phyloP scores from a whole-genome alignment of 148 eudicot species.

The Rhododendron ferrugineum region DNA sequence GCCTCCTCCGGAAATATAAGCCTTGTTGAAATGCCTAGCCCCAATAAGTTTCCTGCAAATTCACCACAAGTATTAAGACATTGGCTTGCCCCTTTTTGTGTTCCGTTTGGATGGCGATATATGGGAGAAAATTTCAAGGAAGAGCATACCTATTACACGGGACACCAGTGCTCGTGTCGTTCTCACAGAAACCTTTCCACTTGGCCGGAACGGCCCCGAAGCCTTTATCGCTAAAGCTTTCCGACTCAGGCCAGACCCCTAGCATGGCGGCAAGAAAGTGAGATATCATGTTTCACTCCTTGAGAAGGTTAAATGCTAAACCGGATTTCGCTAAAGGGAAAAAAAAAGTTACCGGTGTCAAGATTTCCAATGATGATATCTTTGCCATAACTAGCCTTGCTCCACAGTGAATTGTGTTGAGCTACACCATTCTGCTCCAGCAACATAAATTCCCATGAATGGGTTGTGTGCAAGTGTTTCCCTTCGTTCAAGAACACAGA shows the following conservation, averaged over 20 bases:
- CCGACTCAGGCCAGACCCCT: conserved; percentile 84
- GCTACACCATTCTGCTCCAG: conserved; percentile 29
- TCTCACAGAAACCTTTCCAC: conserved; percentile 63
- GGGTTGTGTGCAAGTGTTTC: conserved; percentile 57
- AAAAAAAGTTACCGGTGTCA: conserved; percentile 44
- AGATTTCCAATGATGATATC: conserved; percentile 62
- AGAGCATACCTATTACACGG: conserved; percentile 51
- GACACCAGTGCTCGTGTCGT: conserved; percentile 6
- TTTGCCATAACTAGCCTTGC: conserved; percentile 42
- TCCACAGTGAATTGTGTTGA: conserved; percentile 28
- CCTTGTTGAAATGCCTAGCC: conserved; percentile 52
- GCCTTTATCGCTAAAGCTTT: conserved; percentile 54
- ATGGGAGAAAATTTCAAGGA: background rate
- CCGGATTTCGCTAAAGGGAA: background rate
- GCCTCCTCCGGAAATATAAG: conserved; percentile 9
- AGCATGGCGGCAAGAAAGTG: background rate
- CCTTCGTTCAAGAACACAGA: conserved; percentile 45
- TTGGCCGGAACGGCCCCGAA: conserved; percentile 54
- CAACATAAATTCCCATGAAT: conserved; percentile 56
- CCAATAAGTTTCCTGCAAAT: conserved; percentile 64
- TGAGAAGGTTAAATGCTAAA: background rate
- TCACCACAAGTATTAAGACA: background rate
- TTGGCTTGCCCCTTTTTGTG: background rate
- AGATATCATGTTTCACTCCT: too few relatives aligned
- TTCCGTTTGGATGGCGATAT: background rate